Base-by-base conservation (phyloP, 495 filamentous ascomycete species). In the Cercophora newfieldiana region DNA sequence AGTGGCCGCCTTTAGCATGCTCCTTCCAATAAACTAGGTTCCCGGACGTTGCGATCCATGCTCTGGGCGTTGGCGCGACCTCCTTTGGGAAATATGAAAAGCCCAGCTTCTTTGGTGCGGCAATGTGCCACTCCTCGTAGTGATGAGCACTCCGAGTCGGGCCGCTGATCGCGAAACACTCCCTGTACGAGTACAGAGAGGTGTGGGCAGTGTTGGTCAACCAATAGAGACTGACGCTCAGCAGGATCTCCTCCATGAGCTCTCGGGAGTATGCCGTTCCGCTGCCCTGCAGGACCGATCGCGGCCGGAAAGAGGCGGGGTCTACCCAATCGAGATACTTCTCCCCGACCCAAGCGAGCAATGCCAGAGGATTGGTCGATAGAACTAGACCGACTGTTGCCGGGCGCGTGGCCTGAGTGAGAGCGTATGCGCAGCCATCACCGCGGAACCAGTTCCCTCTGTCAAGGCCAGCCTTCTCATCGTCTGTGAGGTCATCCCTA, bases 291-390 rank as follows among this genome's bases (percentile, higher is more conserved):
- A 60, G 47, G 19, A 31, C 19, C n/a, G 44, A 44, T 10, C 66
- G 49, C n/a, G 48, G 62, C 0, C 58, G 49, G 56, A 61, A 64
- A 25, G 55, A 76, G 4, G 48, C 57, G 25, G 65, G 48, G 64
- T 90, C 88, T 3, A 79, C 77, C 89, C 89, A 91, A 37, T 84
- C 81, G 12, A 89, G 67, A 67, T 86, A 86, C 69, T 92, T 91
- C 72, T 92, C 89, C 25, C 85, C 89, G 47, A 90, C 74, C 86
- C 89, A 91, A 44, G 88, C 83, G 12, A 91, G 78, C n/a, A 90
- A 74, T 0, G 87, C 86, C 7, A 91, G 63, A 0, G 89, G 89
- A 57, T 71, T 89, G 0, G 80, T 77, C 3, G 81, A 73, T 2
- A 91, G 68, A 4, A 62, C 85, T 31, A 88, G 82, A 0, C 86